phyloP scores from a whole-genome alignment of 768 basidiomycete species.

The Termitomyces sp. region DNA sequence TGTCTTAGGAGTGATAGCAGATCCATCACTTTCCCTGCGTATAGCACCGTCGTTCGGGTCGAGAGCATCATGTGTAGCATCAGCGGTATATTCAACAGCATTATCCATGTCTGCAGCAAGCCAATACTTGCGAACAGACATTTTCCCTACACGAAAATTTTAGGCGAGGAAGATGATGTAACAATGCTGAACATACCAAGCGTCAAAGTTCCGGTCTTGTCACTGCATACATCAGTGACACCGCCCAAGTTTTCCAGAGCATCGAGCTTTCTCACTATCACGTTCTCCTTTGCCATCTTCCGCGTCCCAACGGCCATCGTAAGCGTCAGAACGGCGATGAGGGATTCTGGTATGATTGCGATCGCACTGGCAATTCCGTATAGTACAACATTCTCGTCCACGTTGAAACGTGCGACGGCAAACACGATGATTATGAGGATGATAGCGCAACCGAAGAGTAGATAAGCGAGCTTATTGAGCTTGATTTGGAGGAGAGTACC shows the following conservation, averaged over 20 bases:
- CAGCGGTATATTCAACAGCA: conserved; percentile 25
- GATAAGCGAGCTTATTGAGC: conserved; percentile 28
- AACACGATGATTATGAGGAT: conserved; percentile 32
- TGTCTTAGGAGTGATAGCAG: conserved; percentile 13
- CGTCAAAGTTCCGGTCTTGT: conserved; percentile 63
- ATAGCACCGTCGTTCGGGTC: conserved; percentile 24
- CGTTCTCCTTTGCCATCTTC: conserved; percentile 51
- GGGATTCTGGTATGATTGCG: conserved; percentile 35
- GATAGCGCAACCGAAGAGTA: conserved; percentile 29
- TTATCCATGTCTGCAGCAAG: conserved; percentile 22
- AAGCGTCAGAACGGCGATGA: conserved; percentile 45
- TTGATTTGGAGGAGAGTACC: conserved; percentile 35
- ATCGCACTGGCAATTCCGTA: conserved; percentile 34
- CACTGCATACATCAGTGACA: conserved; percentile 50
- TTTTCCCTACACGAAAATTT: conserved; percentile 22
- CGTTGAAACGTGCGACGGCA: conserved; percentile 25
- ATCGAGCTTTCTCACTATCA: conserved; percentile 58
- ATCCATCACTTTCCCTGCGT: conserved; percentile 16
- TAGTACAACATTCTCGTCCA: conserved; percentile 27
- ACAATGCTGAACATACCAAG: conserved; percentile 16
- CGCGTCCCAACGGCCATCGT: conserved; percentile 55
- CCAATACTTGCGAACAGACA: conserved; percentile 36
- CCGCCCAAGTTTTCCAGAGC: conserved; percentile 58
- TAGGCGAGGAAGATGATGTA: neutral
- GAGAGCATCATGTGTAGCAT: conserved; percentile 24